Conservation (phyloP, 805 yeast genomes). For the Babjeviella inositovora region DNA sequence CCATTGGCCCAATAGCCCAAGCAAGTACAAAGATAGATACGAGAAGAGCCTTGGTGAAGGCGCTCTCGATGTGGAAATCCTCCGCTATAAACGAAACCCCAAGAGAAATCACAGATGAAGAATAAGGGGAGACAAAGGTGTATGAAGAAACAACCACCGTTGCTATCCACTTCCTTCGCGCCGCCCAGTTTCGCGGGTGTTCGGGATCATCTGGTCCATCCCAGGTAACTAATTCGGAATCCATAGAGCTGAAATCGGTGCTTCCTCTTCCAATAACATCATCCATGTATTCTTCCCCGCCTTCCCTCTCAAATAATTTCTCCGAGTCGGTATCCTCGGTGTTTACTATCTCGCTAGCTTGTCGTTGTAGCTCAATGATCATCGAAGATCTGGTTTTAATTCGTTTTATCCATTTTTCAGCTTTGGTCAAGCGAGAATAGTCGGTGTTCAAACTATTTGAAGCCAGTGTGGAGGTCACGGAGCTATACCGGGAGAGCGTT, state of each 20-base stretch:
- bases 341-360: no score
- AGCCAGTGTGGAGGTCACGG: no score
- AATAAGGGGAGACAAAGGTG: conserved; percentile 28
- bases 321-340: no score
- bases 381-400: no score
- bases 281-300: no score
- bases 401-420: no score
- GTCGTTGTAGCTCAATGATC: no score
- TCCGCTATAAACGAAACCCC: conserved; percentile 12
- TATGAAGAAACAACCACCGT: conserved; percentile 19
- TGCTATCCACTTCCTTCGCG: conserved; percentile 14
- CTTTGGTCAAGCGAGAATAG: no score
- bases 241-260: conserved; percentile 31
- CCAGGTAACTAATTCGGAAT: conserved; percentile 60
- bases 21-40: conserved; percentile 50
- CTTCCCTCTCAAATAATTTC: no score
- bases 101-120: conserved; percentile 28
- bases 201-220: conserved; percentile 22
- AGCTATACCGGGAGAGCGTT: no score
- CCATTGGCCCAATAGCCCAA: conserved; percentile 49
- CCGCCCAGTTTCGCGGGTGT: conserved; percentile 18
- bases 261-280: no score
- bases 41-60: conserved; percentile 32
- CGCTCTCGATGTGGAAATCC: conserved; percentile 23
- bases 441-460: no score